Evolutionary conservation across 2,329 filamentous ascomycete genomes (phyloP).

Genomic region (Penicillium sp.): DNA sequence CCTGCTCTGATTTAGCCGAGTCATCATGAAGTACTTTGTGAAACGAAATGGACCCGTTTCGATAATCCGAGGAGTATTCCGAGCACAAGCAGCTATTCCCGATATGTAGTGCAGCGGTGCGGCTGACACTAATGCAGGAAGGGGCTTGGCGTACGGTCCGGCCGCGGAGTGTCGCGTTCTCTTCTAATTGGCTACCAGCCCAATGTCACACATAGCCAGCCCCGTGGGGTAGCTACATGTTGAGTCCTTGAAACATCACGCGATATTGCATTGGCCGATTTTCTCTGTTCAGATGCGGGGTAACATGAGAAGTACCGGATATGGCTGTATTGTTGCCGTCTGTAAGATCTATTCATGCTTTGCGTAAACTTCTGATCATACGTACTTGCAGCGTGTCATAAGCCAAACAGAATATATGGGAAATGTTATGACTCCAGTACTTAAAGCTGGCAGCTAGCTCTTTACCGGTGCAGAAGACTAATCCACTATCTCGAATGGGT

Average conservation of each 20-base stretch:
- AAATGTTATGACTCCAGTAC: too few species aligned
- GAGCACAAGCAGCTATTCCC: background rate
- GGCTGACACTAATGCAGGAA: background rate
- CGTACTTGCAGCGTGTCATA: too few species aligned
- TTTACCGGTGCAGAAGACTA: background rate
- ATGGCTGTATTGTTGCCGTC: background rate
- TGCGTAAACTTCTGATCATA: too few species aligned
- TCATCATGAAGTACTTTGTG: background rate
- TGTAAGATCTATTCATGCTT: too few species aligned
- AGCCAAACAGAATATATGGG: too few species aligned
- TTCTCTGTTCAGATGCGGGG: background rate
- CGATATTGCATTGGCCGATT: background rate
- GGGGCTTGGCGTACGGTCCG: background rate
- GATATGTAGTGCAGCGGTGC: background rate
- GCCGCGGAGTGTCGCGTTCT: background rate
- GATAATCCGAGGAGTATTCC: background rate
- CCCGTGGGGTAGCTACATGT: background rate
- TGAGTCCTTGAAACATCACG: background rate
- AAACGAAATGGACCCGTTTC: background rate
- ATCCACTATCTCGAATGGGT: background rate
- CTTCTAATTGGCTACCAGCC: background rate
- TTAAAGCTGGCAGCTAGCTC: too few species aligned
- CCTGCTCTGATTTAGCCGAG: background rate
- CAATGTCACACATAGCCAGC: background rate
- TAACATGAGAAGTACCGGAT: background rate